Base-by-base conservation (phyloP, 2,329 filamentous ascomycete genomes). In the Scopulariopsis brevicaulis region DNA sequence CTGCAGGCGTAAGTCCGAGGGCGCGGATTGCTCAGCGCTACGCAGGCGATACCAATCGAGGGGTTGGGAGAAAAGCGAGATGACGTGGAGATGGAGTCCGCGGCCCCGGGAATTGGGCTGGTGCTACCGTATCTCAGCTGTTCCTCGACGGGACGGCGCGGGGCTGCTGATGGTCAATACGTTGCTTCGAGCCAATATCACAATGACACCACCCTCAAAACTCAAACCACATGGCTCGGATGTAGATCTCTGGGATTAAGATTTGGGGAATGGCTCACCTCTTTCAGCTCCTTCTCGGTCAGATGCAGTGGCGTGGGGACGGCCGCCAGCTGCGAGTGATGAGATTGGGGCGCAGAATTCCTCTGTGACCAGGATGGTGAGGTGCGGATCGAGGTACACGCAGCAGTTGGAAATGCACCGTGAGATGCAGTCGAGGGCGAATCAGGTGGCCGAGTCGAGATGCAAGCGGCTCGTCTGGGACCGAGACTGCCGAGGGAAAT, bases 401-500 rank as follows among this genome's bases (percentile, higher is more conserved):
- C 52, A 40, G 54, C 28, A 20, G 28, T 15, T 25, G 14, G 32
- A 22, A 53, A 53, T 53, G 48, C 48, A 57, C 48, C 8, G 48
- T 35, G 48, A 52, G 34, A 53, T 57, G 55, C 55, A 57, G 48
- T 48, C 50, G 48, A 52, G 11, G 55, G 32, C 46, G 48, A 57
- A 53, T 57, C 48, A 57, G 40, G n/a, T n/a, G 25, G 34, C 43
- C 15, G 34, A 20, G 28, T 25, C n/a, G 7, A 22, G n/a, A 51
- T 40, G 60, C 58, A 56, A 60, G 60, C 54, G 54, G 55, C 15
- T 51, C 22, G 56, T 14, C 46, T 50, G n/a, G n/a, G 46, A 50
- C 8, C 46, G 22, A 24, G 20, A 22, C 46, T 12, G 22, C 20
- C 22, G 22, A 50, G 8, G 12, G 43, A 14, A 7, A 14, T 7